Conservation (phyloP, 352 stramenopile genomes). For the Albugo laibachii region DNA sequence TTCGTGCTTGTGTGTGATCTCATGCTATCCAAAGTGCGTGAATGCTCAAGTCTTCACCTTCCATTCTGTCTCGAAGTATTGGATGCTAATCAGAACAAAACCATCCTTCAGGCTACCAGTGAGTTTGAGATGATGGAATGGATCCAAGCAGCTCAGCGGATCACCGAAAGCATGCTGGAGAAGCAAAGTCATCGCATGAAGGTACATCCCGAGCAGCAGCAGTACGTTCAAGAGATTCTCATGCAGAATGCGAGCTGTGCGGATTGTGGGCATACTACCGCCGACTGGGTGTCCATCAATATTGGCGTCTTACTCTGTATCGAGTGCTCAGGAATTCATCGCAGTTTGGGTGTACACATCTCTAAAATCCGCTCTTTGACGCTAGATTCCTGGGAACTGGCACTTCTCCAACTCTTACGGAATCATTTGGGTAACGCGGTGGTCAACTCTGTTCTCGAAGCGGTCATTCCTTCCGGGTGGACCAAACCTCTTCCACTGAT, state of each 20-base stretch:
- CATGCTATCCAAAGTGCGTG: constrained; percentile 57
- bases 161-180: constrained; percentile 64
- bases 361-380: constrained; percentile 88
- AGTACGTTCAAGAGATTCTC: constrained; percentile 37
- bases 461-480: constrained; percentile 13
- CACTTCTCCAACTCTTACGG: constrained; percentile 32
- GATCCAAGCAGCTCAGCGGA: constrained; percentile 62
- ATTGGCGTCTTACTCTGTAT: constrained; percentile 93
- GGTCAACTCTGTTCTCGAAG: constrained; percentile 55
- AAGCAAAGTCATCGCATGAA: constrained; percentile 62
- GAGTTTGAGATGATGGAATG: constrained; percentile 54
- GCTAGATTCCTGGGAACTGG: constrained; percentile 80
- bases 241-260: constrained; percentile 35
- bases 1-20: constrained; percentile 60
- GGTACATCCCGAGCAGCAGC: constrained; percentile 65
- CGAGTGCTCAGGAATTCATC: constrained; percentile 92
- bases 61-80: constrained; percentile 73
- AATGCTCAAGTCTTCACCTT: constrained; percentile 23
- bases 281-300: constrained; percentile 94
- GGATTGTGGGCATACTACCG: constrained; percentile 50
- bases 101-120: constrained; percentile 55
- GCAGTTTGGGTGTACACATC: constrained; percentile 91
- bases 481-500: constrained; percentile 17
- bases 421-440: constrained; percentile 46
- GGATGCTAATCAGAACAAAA: constrained; percentile 53